These are phyloP conservation scores for Aspergillus cejpii DNA, from an alignment of 2,329 filamentous ascomycete species.

Conservation along the genomic window DNA sequence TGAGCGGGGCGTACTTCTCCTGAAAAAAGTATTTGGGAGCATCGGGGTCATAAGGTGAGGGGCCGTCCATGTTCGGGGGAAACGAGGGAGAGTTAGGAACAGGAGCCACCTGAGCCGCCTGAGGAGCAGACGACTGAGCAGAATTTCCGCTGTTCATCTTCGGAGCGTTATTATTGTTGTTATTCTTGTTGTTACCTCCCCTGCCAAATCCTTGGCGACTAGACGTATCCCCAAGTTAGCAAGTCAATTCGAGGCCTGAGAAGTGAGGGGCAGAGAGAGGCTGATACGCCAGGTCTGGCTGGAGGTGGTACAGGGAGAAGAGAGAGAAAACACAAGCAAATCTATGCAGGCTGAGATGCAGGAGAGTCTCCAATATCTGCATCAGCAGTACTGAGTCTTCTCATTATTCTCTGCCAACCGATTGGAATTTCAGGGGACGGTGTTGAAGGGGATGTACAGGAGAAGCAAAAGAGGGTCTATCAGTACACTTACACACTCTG, in stretches of 20 bases:
- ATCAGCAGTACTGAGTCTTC: constrained; percentile 8
- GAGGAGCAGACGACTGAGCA: constrained; percentile 25
- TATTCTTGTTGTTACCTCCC: constrained; percentile 43
- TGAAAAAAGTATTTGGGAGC: constrained; percentile 47
- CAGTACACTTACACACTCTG: constrained; percentile 44
- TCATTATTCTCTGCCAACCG: constrained; percentile 11
- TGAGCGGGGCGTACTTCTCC: constrained; percentile 63
- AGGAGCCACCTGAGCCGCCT: constrained; percentile 25
- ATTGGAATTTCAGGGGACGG: constrained; percentile 21
- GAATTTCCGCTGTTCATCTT: constrained; percentile 36
- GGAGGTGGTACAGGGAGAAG: constrained; percentile 3
- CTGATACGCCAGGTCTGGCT: background rate
- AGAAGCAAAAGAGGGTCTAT: background rate
- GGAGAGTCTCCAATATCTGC: constrained; percentile 1
- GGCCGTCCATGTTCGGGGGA: constrained; percentile 34
- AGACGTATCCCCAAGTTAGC: constrained; percentile 22
- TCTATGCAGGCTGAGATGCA: constrained; percentile 1
- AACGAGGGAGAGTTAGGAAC: constrained; percentile 38
- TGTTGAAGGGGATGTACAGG: constrained; percentile 8
- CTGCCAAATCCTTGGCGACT: constrained; percentile 47
- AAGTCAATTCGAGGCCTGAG: constrained; percentile 18
- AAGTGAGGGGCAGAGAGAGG: constrained; percentile 7
- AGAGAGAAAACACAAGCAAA: constrained; percentile 3
- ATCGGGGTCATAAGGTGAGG: constrained; percentile 36
- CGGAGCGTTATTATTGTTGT: constrained; percentile 33